A percentile compares a stretch with the other conserved stretches of the same genome.
Conservation (phyloP, 345 rosid genomes). For the Acer yangbiense region DNA sequence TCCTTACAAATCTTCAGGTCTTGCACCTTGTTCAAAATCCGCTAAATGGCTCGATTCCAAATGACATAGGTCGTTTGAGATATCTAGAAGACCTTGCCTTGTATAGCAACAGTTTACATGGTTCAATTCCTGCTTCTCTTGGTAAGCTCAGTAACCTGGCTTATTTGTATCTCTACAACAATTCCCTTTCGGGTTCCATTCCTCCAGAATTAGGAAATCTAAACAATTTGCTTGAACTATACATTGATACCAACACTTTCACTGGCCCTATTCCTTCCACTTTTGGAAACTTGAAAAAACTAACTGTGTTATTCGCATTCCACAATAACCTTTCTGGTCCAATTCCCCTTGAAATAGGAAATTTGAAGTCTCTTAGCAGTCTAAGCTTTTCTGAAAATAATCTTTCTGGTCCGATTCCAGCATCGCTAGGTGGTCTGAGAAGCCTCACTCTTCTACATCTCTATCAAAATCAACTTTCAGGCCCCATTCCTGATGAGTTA, state of each 20-base stretch:
- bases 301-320: conserved; percentile 1
- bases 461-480: conserved; percentile 22
- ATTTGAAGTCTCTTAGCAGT: conserved; percentile 16
- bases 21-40: conserved; percentile 19
- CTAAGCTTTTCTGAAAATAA: conserved; percentile 24
- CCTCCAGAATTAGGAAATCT: conserved; percentile 32
- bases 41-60: conserved; percentile 28
- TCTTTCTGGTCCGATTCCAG: conserved; percentile 30
- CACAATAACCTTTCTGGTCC: conserved; percentile 33
- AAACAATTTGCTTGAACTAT: conserved; percentile 19
- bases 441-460: background rate
- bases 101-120: conserved; percentile 5
- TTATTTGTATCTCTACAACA: conserved; percentile 11
- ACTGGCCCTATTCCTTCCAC: conserved; percentile 31
- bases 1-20: conserved; percentile 18
- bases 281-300: conserved; percentile 27
- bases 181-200: conserved; percentile 21
- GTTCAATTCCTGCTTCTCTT: conserved; percentile 15
- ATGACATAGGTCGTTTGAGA: background rate
- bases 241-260: conserved; percentile 25
- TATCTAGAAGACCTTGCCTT: conserved; percentile 5
- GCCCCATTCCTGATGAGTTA: conserved; percentile 26
- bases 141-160: conserved; percentile 15
- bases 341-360: conserved; percentile 36
- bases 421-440: conserved; percentile 19